phyloP scores from a whole-genome alignment of 768 basidiomycete genomes.

The Coprinopsis marcescibilis region DNA sequence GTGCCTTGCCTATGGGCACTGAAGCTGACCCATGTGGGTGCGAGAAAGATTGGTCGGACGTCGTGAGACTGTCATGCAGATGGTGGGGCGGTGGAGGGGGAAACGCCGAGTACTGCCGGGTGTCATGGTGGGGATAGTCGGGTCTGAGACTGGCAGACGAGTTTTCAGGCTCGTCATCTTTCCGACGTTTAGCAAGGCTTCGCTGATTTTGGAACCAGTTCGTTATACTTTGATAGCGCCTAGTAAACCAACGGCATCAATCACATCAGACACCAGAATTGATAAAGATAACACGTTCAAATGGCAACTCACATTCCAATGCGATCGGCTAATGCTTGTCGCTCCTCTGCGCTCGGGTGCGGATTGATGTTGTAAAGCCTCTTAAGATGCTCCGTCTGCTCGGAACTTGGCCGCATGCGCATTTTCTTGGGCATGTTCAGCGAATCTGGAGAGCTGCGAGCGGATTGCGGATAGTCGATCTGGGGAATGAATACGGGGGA shows the following conservation, averaged over 20 bases:
- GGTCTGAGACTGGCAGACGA: slow-evolving; percentile 24
- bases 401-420: slow-evolving; percentile 57
- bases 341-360: slow-evolving; percentile 64
- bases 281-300: slow-evolving; percentile 23
- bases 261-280: slow-evolving; percentile 26
- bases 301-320: slow-evolving; percentile 66
- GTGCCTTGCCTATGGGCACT: no score
- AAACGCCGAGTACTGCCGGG: slow-evolving; percentile 40
- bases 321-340: slow-evolving; percentile 56
- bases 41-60: slow-evolving; percentile 30
- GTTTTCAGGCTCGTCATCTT: slow-evolving; percentile 46
- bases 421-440: slow-evolving; percentile 49
- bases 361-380: slow-evolving; percentile 57
- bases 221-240: slow-evolving; percentile 74
- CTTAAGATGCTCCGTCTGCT: slow-evolving; percentile 66
- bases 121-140: slow-evolving; percentile 28
- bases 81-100: slow-evolving; percentile 43
- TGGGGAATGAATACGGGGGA: slow-evolving; percentile 4
- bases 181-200: slow-evolving; percentile 67
- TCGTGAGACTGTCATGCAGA: slow-evolving; percentile 34
- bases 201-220: slow-evolving; percentile 90
- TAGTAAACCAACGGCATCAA: slow-evolving; percentile 27
- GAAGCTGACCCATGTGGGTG: slow-evolving; percentile 25
- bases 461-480: slow-evolving; percentile 9
- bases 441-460: slow-evolving; percentile 10